These are phyloP conservation scores for Talaromyces rugulosus DNA, from an alignment of 2,329 filamentous ascomycete genomes.

Conservation along the genomic window DNA sequence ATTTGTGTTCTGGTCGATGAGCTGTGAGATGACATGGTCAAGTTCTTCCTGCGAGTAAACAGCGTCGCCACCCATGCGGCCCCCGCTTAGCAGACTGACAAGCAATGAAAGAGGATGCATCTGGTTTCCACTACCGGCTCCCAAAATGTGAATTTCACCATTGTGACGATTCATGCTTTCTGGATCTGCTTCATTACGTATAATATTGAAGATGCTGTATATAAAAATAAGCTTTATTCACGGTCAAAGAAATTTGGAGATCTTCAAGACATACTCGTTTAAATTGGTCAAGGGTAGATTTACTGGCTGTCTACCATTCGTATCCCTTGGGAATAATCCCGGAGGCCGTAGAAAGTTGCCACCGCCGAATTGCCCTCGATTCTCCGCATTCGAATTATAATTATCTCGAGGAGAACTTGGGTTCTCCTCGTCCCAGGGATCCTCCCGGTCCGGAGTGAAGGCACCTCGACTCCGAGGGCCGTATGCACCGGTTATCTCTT, in stretches of 20 bases:
- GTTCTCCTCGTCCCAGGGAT: constrained; percentile 5
- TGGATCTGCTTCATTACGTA: constrained; percentile 20
- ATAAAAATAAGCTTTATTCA: constrained; percentile 1
- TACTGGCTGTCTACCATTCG: constrained; percentile 46
- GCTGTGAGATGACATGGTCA: constrained; percentile 77
- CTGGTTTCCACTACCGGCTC: constrained; percentile 26
- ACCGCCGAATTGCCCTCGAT: neutral
- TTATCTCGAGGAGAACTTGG: constrained; percentile 10
- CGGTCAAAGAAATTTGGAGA: neutral
- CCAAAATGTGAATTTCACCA: constrained; percentile 21
- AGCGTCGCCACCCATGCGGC: constrained; percentile 64
- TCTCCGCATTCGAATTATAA: constrained; percentile 1
- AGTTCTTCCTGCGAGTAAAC: constrained; percentile 89
- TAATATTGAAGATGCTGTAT: constrained; percentile 17
- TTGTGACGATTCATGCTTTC: constrained; percentile 3
- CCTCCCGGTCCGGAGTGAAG: constrained; percentile 7
- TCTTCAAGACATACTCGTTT: constrained; percentile 38
- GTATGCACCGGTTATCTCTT: constrained; percentile 38
- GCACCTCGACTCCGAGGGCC: constrained; percentile 12
- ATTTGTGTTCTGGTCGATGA: constrained; percentile 75
- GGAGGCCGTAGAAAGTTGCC: neutral
- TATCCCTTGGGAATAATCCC: constrained; percentile 48
- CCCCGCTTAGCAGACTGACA: constrained; percentile 34
- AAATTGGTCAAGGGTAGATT: constrained; percentile 46
- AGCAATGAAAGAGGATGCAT: constrained; percentile 45